Conservation (phyloP, 1,284 basidiomycete species). For the Blastosporella zonata region DNA sequence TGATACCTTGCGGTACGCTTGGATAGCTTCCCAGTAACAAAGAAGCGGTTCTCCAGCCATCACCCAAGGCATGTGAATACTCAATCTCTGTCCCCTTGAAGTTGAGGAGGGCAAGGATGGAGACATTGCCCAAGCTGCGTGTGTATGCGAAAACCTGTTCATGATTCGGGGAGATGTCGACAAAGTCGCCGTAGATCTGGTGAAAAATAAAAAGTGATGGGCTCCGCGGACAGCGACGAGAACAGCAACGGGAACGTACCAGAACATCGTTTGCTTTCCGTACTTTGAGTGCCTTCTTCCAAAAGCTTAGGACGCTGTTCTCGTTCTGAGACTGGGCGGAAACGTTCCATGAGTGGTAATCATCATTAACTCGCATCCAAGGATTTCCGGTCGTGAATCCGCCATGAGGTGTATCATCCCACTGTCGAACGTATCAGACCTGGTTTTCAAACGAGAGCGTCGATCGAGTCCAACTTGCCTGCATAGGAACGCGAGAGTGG, state of each 20-base stretch:
- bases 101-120: slow-evolving; percentile 51
- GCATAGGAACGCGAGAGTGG: neutral
- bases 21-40: slow-evolving; percentile 32
- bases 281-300: slow-evolving; percentile 48
- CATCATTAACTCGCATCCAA: slow-evolving; percentile 79
- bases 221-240: neutral
- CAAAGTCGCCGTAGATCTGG: slow-evolving; percentile 59
- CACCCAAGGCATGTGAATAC: slow-evolving; percentile 20
- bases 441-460: too few relatives aligned
- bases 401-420: slow-evolving; percentile 53
- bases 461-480: neutral
- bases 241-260: slow-evolving; percentile 31
- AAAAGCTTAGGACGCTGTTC: slow-evolving; percentile 57
- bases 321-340: slow-evolving; percentile 44
- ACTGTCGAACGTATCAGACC: slow-evolving; percentile 37
- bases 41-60: slow-evolving; percentile 16
- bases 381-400: slow-evolving; percentile 67
- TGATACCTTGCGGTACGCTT: neutral
- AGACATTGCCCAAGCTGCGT: slow-evolving; percentile 36
- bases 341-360: slow-evolving; percentile 64
- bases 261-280: slow-evolving; percentile 56
- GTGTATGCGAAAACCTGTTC: slow-evolving; percentile 56
- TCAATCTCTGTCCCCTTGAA: slow-evolving; percentile 37
- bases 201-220: neutral
- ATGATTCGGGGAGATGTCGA: slow-evolving; percentile 42